A percentile compares a stretch with the other conserved stretches of the same genome.
These are phyloP conservation scores for Dentipellis fragilis DNA, from an alignment of 768 basidiomycete species.

Conservation along the genomic window DNA sequence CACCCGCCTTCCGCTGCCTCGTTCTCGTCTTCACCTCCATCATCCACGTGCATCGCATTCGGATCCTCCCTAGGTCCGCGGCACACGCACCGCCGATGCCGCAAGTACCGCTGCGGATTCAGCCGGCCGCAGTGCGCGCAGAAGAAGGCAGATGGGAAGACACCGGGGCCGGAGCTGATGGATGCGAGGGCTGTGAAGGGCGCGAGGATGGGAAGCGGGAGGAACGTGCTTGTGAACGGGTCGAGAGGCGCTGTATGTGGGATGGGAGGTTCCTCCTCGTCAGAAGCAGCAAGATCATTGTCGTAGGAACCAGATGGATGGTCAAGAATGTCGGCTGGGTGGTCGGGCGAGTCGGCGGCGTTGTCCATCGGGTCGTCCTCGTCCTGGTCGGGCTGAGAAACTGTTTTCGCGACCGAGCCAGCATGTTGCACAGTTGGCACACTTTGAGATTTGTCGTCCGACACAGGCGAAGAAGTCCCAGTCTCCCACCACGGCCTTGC, in stretches of 20 bases:
- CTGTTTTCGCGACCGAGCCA: too few relatives aligned
- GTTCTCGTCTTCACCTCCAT: neutral
- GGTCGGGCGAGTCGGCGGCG: neutral
- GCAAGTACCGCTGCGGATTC: conserved; percentile 11
- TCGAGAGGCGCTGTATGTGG: neutral
- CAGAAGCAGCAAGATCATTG: too few relatives aligned
- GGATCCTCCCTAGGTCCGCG: too few relatives aligned
- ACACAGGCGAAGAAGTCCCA: neutral
- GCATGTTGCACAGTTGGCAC: too few relatives aligned
- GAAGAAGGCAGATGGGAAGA: conserved; percentile 10
- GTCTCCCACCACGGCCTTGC: conserved; percentile 13
- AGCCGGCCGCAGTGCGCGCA: conserved; percentile 9
- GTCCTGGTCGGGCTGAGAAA: neutral
- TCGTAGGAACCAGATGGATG: too few relatives aligned
- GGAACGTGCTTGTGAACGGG: neutral
- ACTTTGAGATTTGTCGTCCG: neutral
- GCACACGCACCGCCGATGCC: conserved; percentile 8
- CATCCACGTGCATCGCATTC: neutral
- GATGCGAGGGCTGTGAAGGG: conserved; percentile 10
- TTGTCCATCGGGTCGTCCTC: neutral
- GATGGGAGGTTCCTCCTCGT: too few relatives aligned
- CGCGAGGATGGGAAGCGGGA: conserved; percentile 11
- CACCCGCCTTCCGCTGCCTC: conserved; percentile 2
- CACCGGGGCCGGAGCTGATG: neutral
- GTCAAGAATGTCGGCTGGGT: too few relatives aligned